Evolutionary conservation across 1,284 basidiomycete genomes (phyloP), one percentile per base, ranked within the genome.

Genomic region (Ceratobasidium sp.): DNA sequence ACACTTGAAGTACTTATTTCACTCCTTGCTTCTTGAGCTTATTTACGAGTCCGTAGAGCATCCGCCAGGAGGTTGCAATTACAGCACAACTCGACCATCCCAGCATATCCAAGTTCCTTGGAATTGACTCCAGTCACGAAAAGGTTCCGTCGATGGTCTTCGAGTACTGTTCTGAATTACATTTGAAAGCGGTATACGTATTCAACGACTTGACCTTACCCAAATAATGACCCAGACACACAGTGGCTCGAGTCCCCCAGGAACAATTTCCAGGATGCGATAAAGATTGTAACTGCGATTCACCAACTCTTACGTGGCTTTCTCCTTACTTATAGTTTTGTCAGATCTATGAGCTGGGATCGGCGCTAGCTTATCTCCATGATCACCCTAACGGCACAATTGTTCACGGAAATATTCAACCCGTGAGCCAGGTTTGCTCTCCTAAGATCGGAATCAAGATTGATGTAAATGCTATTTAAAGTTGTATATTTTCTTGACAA

Each of bases 361-460:
- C 58, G 9, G 69, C 69, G 8, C 3, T 72, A 7, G 35, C 32
- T 3, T 72, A 72, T 28, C 32, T 72, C 28, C 58, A 72, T 21
- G 57, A 61, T 2, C 69, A 72, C 23, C 28, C 44, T 6, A 50
- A 61, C 21, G 69, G 69, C 23, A 72, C 23, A 35, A 72, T 72
- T 5, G 58, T 46, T 13, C 58, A 72, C 47, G 58, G 58, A 7
- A 35, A 49, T 23, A 21, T 72, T 1, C n/a, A n/a, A n/a, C n/a
- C n/a, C n/a, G n/a, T n/a, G n/a, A n/a, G n/a, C n/a, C n/a, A n/a
- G n/a, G n/a, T n/a, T n/a, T n/a, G n/a, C n/a, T n/a, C n/a, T n/a
- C n/a, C n/a, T n/a, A n/a, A n/a, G n/a, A n/a, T n/a, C n/a, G n/a
- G n/a, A n/a, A n/a, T n/a, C n/a, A n/a, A n/a, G n/a, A n/a, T n/a